phyloP scores from a whole-genome alignment of 2,329 filamentous ascomycete species.

The Orbilia blumenaviensis region DNA sequence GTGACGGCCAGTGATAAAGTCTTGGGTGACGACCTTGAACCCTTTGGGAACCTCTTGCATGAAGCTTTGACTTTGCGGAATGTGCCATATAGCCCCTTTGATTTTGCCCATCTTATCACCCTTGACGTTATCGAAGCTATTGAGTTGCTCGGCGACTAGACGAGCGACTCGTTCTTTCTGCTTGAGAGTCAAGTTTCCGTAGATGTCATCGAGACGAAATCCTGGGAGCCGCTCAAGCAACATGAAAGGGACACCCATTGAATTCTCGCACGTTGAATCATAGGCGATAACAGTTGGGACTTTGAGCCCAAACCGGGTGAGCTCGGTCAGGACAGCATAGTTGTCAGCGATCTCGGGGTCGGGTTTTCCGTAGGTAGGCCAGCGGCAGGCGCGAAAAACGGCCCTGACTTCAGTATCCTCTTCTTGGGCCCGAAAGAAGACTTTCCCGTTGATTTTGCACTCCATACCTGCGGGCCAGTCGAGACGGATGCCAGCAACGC shows the following conservation, averaged over 20 bases:
- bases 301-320: not conserved
- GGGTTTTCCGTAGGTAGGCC: conserved; percentile 2
- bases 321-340: conserved; percentile 27
- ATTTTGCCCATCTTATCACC: conserved; percentile 3
- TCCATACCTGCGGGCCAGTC: conserved; percentile 40
- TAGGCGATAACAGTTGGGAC: conserved; percentile 36
- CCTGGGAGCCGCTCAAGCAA: conserved; percentile 39
- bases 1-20: conserved; percentile 14
- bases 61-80: conserved; percentile 14
- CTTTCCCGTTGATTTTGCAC: conserved; percentile 26
- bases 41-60: not conserved
- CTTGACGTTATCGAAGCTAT: conserved; percentile 5
- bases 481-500: conserved; percentile 30
- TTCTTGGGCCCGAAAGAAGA: conserved; percentile 6
- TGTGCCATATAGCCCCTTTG: not conserved
- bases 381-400: conserved; percentile 35
- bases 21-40: not conserved
- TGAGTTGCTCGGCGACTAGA: conserved; percentile 28
- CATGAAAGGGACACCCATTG: conserved; percentile 44
- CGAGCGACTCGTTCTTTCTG: conserved; percentile 43
- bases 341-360: conserved; percentile 36
- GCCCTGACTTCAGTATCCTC: conserved; percentile 27
- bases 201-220: conserved; percentile 47
- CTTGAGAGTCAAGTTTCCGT: conserved; percentile 28
- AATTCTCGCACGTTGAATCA: conserved; percentile 34